Percentiles rank a stretch among this genome's conserved stretches.
These are phyloP conservation scores for Hypoxylon rubiginosum DNA, from an alignment of 2,329 filamentous ascomycete genomes.

Conservation along the genomic window DNA sequence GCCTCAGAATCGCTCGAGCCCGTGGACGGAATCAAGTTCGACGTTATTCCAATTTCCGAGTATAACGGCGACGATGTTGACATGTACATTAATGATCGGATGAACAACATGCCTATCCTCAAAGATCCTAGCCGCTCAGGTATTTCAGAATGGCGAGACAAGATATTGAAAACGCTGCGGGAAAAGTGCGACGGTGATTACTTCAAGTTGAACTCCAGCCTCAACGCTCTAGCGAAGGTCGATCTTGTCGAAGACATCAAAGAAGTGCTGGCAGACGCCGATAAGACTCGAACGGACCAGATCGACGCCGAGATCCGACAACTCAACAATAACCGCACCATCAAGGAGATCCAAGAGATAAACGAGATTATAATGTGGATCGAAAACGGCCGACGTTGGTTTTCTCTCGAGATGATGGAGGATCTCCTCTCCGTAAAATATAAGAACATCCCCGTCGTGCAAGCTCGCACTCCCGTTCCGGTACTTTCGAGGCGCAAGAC, in stretches of 20 bases:
- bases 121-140: constrained; percentile 45
- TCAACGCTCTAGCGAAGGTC: constrained; percentile 51
- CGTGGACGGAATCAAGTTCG: constrained; percentile 31
- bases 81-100: constrained; percentile 50
- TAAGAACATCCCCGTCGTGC: constrained; percentile 19
- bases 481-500: constrained; percentile 36
- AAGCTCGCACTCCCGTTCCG: constrained; percentile 2
- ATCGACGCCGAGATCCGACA: constrained; percentile 52
- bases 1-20: constrained; percentile 37
- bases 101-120: constrained; percentile 52
- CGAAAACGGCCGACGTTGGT: constrained; percentile 45
- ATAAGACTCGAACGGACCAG: constrained; percentile 50
- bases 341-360: constrained; percentile 55
- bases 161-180: constrained; percentile 47
- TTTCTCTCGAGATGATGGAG: constrained; percentile 48
- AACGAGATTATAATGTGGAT: constrained; percentile 57
- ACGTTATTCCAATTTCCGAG: constrained; percentile 45
- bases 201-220: constrained; percentile 50
- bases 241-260: constrained; percentile 54
- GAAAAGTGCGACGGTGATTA: constrained; percentile 51
- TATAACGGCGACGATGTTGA: constrained; percentile 49
- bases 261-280: constrained; percentile 49
- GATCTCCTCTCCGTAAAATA: constrained; percentile 50
- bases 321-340: constrained; percentile 51
- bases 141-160: constrained; percentile 52